Evolutionary conservation across 2,329 filamentous ascomycete genomes (phyloP), one percentile per base, ranked within the genome.

Genomic region (Xylaria sp.): DNA sequence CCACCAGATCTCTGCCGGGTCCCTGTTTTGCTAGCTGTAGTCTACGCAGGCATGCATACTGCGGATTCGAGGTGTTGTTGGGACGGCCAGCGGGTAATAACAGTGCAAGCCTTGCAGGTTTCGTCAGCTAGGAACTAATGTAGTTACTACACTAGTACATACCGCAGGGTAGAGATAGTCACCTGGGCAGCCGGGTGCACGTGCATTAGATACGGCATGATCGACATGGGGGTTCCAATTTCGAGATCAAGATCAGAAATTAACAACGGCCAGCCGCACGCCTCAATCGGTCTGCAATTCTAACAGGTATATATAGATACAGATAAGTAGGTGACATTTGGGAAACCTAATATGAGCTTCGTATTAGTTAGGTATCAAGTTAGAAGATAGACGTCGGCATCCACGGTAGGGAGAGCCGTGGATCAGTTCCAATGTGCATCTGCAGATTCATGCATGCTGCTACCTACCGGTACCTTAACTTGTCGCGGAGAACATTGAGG

Each of bases 181-280:
- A 23, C 58, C 44, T 50, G 46, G 44, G 58, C 28, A 46, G 20
- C 41, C 37, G 56, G 25, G 23, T 58, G 56, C 32, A 60, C 57
- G 52, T 44, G 48, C 34, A 63, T 44, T 51, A 50, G 50, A 39
- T 56, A 57, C 58, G 55, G 62, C 62, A 15, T 70, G 69, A 70
- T 70, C 69, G 69, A 68, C 68, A 55, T 54, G 68, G 65, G 57
- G 46, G 28, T 28, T 41, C 65, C 52, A 65, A 68, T 68, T 68
- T 62, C 68, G 65, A 70, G 61, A 68, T 66, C 68, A 63, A 68
- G 57, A 70, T 59, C 61, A 65, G 46, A 68, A 65, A 63, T 69
- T 60, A 66, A 28, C n/a, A 57, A 69, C 50, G 41, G 57, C 44
- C 62, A 69, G 66, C 66, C 66, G 23, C 63, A 62, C 65, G 52